Evolutionary conservation across 1,139 yeast genomes (phyloP).

Genomic region (Ogataea hybrid): DNA sequence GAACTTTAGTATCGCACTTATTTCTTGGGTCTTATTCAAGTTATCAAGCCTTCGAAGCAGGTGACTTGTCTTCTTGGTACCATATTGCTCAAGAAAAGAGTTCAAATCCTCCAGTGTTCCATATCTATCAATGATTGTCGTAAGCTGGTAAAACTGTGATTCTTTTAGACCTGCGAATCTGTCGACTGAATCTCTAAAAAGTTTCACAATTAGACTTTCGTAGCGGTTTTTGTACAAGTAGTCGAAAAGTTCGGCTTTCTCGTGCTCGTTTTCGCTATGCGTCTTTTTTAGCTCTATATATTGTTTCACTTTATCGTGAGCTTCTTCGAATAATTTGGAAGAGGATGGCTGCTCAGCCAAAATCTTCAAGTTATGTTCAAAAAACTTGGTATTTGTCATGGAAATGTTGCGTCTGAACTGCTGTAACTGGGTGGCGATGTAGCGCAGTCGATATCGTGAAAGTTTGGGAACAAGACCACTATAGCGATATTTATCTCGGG

Average conservation of each 20-base stretch:
- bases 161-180: slow-evolving; percentile 8
- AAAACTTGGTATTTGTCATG: slow-evolving; percentile 21
- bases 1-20: slow-evolving; percentile 2
- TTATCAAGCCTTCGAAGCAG: slow-evolving; percentile 2
- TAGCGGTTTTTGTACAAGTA: slow-evolving; percentile 10
- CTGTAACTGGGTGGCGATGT: slow-evolving; percentile 15
- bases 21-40: neutral
- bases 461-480: slow-evolving; percentile 13
- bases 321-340: slow-evolving; percentile 1
- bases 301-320: slow-evolving; percentile 1
- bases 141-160: slow-evolving; percentile 2
- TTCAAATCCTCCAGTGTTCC: slow-evolving; percentile 12
- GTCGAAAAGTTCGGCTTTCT: slow-evolving; percentile 13
- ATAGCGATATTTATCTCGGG: slow-evolving; percentile 4
- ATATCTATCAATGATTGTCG: slow-evolving; percentile 13
- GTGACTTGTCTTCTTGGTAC: slow-evolving; percentile 2
- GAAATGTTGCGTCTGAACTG: slow-evolving; percentile 16
- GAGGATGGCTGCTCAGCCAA: slow-evolving; percentile 8
- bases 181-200: slow-evolving; percentile 5
- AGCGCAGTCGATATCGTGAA: slow-evolving; percentile 5
- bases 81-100: slow-evolving; percentile 10
- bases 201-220: slow-evolving; percentile 9
- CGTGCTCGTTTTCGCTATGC: neutral
- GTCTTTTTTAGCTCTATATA: neutral
- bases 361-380: slow-evolving; percentile 26